Base-by-base conservation (phyloP, 192 early-diverging fungal genomes). In the Linderina pennispora region DNA sequence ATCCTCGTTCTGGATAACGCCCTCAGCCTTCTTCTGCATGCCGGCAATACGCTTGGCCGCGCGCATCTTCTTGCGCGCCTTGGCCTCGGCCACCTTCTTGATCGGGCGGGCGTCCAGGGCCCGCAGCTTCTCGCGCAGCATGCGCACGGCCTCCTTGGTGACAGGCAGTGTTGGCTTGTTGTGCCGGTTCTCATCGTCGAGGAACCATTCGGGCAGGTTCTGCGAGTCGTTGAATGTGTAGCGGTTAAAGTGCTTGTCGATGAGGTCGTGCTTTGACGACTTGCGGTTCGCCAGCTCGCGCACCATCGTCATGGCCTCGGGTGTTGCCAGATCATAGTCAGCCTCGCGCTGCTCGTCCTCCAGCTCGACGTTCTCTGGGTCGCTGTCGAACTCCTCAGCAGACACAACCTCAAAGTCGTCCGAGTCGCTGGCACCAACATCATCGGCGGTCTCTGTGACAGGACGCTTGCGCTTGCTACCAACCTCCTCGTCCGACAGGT, bases 81-180 rank as follows among this genome's bases (percentile, higher is more conserved):
- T 97, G 36, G 97, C 97, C 75, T 99, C 97, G 8, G 92, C 93
- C 25, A 99, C 86, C 80, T 97, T 99, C 69, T 99, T 99, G 70
- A 99, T 99, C 16, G 97, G 94, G 18, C 94, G 87, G 3, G 92
- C 97, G 64, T 99, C 86, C 53, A 99, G 75, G 16, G 89, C 92
- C 69, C 80, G 81, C 43, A 91, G 76, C 48, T 84, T 81, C 36
- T 92, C 84, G 48, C 76, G 67, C 48, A 99, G 81, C 40, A 89
- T 79, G 23, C 85, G 67, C 9, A 95, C 84, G 3, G 97, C 93
- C 76, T 99, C 97, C 65, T 97, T 97, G 19, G 94, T 91, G n/a
- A 97, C 83, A 6, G 97, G 97, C 36, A 93, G 61, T 50, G 83
- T 71, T 18, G 86, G 86, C 51, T 89, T 86, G 78, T 91, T 95